Base-by-base conservation (phyloP, 371 early-diverging fungal genomes). In the Circinella minor region DNA sequence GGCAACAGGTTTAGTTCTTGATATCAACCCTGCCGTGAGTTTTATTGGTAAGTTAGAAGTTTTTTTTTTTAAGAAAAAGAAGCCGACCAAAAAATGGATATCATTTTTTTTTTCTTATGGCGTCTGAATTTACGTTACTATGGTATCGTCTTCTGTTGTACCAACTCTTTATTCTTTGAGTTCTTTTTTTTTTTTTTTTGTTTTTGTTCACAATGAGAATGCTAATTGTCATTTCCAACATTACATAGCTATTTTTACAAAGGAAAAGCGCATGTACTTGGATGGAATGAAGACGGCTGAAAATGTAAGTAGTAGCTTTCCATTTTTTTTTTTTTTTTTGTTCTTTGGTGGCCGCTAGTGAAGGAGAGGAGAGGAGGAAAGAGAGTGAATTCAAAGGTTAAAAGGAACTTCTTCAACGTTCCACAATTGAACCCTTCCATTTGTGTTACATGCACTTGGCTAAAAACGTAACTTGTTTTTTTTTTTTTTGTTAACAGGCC, bases 201-300 rank as follows among this genome's bases (percentile, higher is more conserved):
- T 27, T 27, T 27, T 2, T 27, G 27, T 27, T 27, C 27, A 27
- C 27, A 27, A 27, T 27, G 27, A 27, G 27, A 2, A 27, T 27
- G 27, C 27, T 27, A 27, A 27, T 27, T 27, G 27, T 27, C 27
- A 27, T 27, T 27, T 43, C 43, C 1, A 43, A 43, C 43, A 43
- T 43, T 43, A 43, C 37, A 51, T 51, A 81, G 82, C 82, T 27
- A 77, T 81, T 39, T 79, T 81, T 37, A 81, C 82, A 2, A 70
- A 70, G 38, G 82, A 81, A 63, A 71, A 71, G 59, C 74, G 79
- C 27, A 57, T 81, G 3, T 81, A 77, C 37, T 63, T 81, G 48
- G 82, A 81, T 63, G 60, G 74, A 47, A 81, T 81, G 79, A 81
- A 81, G 60, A 79, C 77, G 36, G 63, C 68, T 36, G 79, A 79